Percentiles rank a stretch among this genome's conserved stretches.
Conservation (phyloP, 805 yeast species). For the Candida succiphila region DNA sequence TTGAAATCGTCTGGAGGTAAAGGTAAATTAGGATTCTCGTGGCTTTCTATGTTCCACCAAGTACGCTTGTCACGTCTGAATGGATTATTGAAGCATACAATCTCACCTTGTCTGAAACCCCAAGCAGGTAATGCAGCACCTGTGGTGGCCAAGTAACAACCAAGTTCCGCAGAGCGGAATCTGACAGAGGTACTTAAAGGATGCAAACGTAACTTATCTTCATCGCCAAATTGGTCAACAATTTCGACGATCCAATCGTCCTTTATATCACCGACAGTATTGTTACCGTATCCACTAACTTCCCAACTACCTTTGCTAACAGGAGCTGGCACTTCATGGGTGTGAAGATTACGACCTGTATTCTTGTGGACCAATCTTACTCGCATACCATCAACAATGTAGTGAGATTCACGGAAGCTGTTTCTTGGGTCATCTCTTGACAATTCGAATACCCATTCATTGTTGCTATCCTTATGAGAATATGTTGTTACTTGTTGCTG, state of each 20-base stretch:
- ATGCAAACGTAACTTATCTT: slow-evolving; percentile 44
- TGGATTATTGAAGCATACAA: slow-evolving; percentile 63
- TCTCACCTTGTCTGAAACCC: slow-evolving; percentile 87
- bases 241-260: slow-evolving; percentile 91
- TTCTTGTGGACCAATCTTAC: slow-evolving; percentile 63
- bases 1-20: slow-evolving; percentile 50
- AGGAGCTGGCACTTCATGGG: slow-evolving; percentile 76
- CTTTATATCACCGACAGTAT: slow-evolving; percentile 60
- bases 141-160: slow-evolving; percentile 72
- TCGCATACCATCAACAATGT: slow-evolving; percentile 50
- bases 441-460: slow-evolving; percentile 68
- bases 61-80: slow-evolving; percentile 72
- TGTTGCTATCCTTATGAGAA: slow-evolving; percentile 80
- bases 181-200: slow-evolving; percentile 73
- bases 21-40: slow-evolving; percentile 49
- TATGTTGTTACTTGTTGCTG: slow-evolving; percentile 95
- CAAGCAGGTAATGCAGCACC: slow-evolving; percentile 64
- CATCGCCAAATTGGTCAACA: slow-evolving; percentile 48
- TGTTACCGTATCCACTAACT: slow-evolving; percentile 80
- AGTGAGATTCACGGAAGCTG: slow-evolving; percentile 21
- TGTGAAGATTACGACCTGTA: slow-evolving; percentile 71
- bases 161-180: slow-evolving; percentile 49
- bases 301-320: slow-evolving; percentile 59
- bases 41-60: slow-evolving; percentile 82
- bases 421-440: slow-evolving; percentile 34